Base-by-base conservation (phyloP, 768 basidiomycete genomes). In the Termitomyces bulborhizus region DNA sequence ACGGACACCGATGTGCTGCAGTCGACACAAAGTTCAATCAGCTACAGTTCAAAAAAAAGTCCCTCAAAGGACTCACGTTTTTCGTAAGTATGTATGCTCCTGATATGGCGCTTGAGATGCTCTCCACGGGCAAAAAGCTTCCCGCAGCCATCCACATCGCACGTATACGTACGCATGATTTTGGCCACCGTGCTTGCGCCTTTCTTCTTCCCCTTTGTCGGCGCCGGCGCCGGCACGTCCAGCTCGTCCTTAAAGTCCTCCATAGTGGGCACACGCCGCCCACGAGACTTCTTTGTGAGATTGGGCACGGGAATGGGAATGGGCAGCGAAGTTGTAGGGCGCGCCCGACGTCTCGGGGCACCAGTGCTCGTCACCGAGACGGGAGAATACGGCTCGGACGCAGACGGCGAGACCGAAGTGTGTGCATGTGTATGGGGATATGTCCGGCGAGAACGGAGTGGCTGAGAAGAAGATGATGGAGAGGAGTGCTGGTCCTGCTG, bases 71-170 rank as follows among this genome's bases (percentile, higher is more conserved):
- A 76, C 89, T 69, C 61, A 92, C 90, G 87, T 76, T 88, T 90
- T 63, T 91, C 89, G 60, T 88, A 74, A 1, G 90, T 91, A 68
- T 93, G 90, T 47, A 93, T 85, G 52, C 84, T 85, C 56, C 85
- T 69, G 18, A 92, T 78, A 71, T 93, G 91, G 27, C 91, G 73
- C 70, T 91, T 90, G 55, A 94, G 72, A 68, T 93, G 91, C 61
- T 92, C 89, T 1, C 84, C 81, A 2, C 91, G 75, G 37, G 81
- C 81, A 62, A 94, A 94, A 54, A 84, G 84, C 71, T 91, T 91
- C 16, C 82, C 83, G 61, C 91, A 93, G 1, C 81, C 88, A 0
- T 79, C 72, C 0, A 88, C 87, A 18, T 76, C 73, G 66, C 90
- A 93, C 57, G 80, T 74, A 66, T 83, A 86, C 29, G 78, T 74